Evolutionary conservation across 257 asterid species (phyloP).

Genomic region (Sherardia arvensis): DNA sequence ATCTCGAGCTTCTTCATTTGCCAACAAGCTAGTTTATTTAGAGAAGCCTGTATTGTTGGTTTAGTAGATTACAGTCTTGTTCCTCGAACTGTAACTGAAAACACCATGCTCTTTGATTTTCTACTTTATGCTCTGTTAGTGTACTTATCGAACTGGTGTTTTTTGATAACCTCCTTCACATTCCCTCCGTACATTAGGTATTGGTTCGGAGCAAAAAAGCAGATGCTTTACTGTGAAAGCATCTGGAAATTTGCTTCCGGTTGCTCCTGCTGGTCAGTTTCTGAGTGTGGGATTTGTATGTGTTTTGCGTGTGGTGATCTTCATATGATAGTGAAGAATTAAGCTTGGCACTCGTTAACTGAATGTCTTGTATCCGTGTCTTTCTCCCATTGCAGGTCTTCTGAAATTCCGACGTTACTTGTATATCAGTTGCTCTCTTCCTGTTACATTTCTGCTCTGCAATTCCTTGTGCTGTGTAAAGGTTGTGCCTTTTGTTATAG

Average conservation of each 20-base stretch:
- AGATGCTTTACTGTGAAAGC: slow-evolving; percentile 50
- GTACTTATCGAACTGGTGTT: not conserved
- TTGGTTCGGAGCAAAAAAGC: slow-evolving; percentile 39
- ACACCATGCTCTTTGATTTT: not conserved
- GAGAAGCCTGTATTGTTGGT: not conserved
- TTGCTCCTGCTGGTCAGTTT: slow-evolving; percentile 86
- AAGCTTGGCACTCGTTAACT: too few relatives aligned
- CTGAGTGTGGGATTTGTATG: slow-evolving; percentile 22
- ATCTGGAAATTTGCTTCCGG: slow-evolving; percentile 49
- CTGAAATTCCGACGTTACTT: too few relatives aligned
- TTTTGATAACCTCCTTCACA: slow-evolving; percentile 16
- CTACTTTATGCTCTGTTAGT: not conserved
- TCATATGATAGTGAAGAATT: not conserved
- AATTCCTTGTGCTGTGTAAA: too few relatives aligned
- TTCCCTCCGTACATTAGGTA: slow-evolving; percentile 39
- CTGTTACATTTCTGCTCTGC: too few relatives aligned
- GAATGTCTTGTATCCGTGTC: too few relatives aligned
- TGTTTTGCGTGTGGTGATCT: slow-evolving; percentile 1
- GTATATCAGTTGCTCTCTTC: too few relatives aligned
- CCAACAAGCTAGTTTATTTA: not conserved
- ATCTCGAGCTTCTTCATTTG: not conserved
- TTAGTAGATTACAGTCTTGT: not conserved
- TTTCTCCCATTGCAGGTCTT: too few relatives aligned
- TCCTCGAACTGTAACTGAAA: not conserved
- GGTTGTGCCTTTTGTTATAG: too few relatives aligned